phyloP scores from a whole-genome alignment of 2,329 filamentous ascomycete species.

The Myriosclerotinia curreyana region DNA sequence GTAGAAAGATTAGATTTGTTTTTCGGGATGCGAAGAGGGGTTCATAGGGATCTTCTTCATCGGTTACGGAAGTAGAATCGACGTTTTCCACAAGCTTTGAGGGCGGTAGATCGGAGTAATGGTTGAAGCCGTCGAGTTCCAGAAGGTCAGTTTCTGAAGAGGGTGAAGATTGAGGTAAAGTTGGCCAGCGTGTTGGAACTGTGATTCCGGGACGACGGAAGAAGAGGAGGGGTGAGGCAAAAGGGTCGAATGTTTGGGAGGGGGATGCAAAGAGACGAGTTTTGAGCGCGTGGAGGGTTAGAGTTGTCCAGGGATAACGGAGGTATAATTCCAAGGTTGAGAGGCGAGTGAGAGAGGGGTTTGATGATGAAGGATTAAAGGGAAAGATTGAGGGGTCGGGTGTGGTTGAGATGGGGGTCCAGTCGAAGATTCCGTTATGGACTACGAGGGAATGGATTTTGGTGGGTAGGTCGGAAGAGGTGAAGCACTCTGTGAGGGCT shows the following conservation, averaged over 20 bases:
- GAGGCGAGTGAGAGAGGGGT: not conserved
- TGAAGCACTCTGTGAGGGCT: slow-evolving; percentile 53
- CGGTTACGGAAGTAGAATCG: too few species aligned
- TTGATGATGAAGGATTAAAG: not conserved
- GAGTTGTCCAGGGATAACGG: slow-evolving; percentile 25
- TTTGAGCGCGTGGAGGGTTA: slow-evolving; percentile 37
- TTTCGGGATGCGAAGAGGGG: slow-evolving; percentile 21
- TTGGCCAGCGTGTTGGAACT: slow-evolving; percentile 30
- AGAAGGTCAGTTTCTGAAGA: not conserved
- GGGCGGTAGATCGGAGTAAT: too few species aligned
- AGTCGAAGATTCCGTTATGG: slow-evolving; percentile 62
- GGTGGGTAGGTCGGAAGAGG: slow-evolving; percentile 41
- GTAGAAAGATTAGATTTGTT: slow-evolving; percentile 34
- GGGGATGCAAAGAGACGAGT: slow-evolving; percentile 51
- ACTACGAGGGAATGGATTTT: slow-evolving; percentile 48
- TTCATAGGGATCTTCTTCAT: not conserved
- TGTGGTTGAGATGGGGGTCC: slow-evolving; percentile 58
- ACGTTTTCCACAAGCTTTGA: too few species aligned
- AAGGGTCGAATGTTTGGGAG: slow-evolving; percentile 54
- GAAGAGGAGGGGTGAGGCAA: slow-evolving; percentile 57
- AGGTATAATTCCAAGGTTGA: not conserved
- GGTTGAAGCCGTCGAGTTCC: not conserved
- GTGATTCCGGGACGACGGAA: slow-evolving; percentile 51
- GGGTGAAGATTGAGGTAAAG: slow-evolving; percentile 11
- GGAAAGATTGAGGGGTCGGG: slow-evolving; percentile 29